A percentile compares a stretch with the other conserved stretches of the same genome.
phyloP scores from a whole-genome alignment of 2,329 filamentous ascomycete species.

The Nothomitra cinnamomea region DNA sequence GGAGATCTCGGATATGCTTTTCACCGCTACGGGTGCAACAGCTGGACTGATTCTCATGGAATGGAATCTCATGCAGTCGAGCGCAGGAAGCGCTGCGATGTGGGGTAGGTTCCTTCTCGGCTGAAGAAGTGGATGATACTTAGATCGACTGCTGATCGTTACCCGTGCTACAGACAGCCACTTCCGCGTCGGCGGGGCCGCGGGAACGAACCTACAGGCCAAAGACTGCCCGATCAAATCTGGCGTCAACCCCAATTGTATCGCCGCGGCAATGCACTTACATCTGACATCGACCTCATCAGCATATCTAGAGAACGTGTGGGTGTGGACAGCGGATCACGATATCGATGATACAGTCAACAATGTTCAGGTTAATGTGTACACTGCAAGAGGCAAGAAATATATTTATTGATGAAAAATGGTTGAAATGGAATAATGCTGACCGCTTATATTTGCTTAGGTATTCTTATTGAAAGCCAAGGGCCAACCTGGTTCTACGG shows the following conservation, averaged over 20 bases:
- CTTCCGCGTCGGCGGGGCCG: conserved; percentile 23
- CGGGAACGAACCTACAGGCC: conserved; percentile 18
- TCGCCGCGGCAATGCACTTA: not conserved
- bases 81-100: conserved; percentile 27
- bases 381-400: conserved; percentile 75
- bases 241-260: not conserved
- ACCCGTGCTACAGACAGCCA: conserved; percentile 17
- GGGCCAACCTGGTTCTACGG: conserved; percentile 36
- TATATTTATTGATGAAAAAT: conserved; percentile 22
- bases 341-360: conserved; percentile 22
- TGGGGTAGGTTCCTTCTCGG: conserved; percentile 17
- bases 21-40: conserved; percentile 24
- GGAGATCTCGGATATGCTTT: conserved; percentile 35
- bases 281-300: not conserved
- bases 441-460: not conserved
- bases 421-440: too few species aligned
- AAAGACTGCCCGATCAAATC: not conserved
- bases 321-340: not conserved
- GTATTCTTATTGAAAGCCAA: conserved; percentile 26
- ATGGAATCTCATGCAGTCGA: too few species aligned
- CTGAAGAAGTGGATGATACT: too few species aligned
- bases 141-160: too few species aligned
- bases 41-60: too few species aligned
- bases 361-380: conserved; percentile 56
- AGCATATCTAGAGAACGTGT: not conserved